Conservation (phyloP, 805 yeast genomes). For the Schwanniomyces vanrijiae region DNA sequence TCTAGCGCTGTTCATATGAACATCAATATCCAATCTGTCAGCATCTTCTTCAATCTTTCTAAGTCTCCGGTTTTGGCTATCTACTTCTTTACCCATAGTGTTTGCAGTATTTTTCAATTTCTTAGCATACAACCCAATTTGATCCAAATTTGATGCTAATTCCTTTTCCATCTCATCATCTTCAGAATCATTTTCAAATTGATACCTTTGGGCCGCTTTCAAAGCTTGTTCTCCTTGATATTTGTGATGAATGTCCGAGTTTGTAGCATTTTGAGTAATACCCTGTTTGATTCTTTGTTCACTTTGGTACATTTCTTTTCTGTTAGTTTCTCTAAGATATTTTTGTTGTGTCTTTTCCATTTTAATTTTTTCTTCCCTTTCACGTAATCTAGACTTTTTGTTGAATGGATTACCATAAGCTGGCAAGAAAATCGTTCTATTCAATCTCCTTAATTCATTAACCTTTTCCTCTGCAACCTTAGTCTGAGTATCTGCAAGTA, state of each 20-base stretch:
- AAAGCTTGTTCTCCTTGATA: conserved; percentile 54
- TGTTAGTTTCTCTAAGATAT: conserved; percentile 57
- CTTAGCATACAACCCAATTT: conserved; percentile 65
- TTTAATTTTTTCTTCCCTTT: conserved; percentile 69
- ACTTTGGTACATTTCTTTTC: conserved; percentile 58
- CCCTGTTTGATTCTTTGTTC: conserved; percentile 70
- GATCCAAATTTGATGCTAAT: conserved; percentile 78
- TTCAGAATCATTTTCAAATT: conserved; percentile 86
- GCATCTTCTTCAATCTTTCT: conserved; percentile 79
- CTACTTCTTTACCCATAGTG: conserved; percentile 74
- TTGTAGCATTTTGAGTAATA: conserved; percentile 42
- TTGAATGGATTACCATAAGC: conserved; percentile 82
- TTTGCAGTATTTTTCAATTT: conserved; percentile 73
- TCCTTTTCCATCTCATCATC: conserved; percentile 93
- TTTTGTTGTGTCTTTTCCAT: conserved; percentile 63
- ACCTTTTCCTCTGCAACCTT: conserved; percentile 82
- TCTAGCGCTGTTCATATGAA: conserved; percentile 73
- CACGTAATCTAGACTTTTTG: conserved; percentile 69
- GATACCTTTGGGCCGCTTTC: conserved; percentile 65
- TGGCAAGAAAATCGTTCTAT: conserved; percentile 79
- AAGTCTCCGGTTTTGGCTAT: conserved; percentile 72
- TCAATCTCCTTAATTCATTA: conserved; percentile 71
- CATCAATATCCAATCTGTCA: conserved; percentile 78
- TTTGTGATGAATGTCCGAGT: conserved; percentile 40
- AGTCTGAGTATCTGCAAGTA: conserved; percentile 78